Percentiles rank a stretch among this genome's conserved stretches.
These are phyloP conservation scores for Penicillium roqueforti DNA, from an alignment of 495 filamentous ascomycete genomes.

Conservation along the genomic window DNA sequence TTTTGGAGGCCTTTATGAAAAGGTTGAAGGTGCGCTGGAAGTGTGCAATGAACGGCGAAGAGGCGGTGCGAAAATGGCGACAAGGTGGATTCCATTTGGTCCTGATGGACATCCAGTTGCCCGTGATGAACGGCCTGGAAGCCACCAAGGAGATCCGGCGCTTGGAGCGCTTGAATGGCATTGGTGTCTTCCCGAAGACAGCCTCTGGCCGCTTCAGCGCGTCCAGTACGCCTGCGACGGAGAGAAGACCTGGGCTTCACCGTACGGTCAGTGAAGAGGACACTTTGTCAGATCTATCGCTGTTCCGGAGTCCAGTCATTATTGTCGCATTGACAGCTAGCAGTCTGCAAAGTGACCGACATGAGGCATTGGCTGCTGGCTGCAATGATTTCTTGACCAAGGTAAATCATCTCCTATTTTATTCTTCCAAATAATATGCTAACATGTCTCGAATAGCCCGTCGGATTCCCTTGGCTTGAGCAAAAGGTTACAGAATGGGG, in stretches of 20 bases:
- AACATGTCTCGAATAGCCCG: constrained; percentile 56
- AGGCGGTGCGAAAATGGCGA: constrained; percentile 91
- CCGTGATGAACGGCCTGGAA: constrained; percentile 93
- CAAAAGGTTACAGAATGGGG: constrained; percentile 99
- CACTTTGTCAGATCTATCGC: constrained; percentile 56
- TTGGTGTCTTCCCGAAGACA: constrained; percentile 74
- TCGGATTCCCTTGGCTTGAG: constrained; percentile 96
- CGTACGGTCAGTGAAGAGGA: constrained; percentile 52
- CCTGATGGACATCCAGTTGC: constrained; percentile 97
- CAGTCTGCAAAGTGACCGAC: constrained; percentile 86
- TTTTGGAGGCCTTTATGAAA: constrained; percentile 95
- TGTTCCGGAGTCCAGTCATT: constrained; percentile 96
- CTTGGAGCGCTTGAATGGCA: constrained; percentile 81
- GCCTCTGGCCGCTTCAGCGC: constrained; percentile 39
- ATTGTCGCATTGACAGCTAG: constrained; percentile 96
- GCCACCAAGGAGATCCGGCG: constrained; percentile 96
- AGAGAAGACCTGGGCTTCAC: constrained; percentile 22
- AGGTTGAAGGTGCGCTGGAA: constrained; percentile 96
- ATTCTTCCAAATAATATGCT: constrained; percentile 1
- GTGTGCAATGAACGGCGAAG: constrained; percentile 88
- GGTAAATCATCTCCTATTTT: constrained; percentile 47
- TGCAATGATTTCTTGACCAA: constrained; percentile 99
- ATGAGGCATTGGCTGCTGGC: constrained; percentile 90
- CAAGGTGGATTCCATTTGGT: constrained; percentile 95
- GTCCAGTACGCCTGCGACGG: constrained; percentile 24